These are phyloP conservation scores for Amanita jacksonii DNA, from an alignment of 768 basidiomycete genomes.

Conservation along the genomic window DNA sequence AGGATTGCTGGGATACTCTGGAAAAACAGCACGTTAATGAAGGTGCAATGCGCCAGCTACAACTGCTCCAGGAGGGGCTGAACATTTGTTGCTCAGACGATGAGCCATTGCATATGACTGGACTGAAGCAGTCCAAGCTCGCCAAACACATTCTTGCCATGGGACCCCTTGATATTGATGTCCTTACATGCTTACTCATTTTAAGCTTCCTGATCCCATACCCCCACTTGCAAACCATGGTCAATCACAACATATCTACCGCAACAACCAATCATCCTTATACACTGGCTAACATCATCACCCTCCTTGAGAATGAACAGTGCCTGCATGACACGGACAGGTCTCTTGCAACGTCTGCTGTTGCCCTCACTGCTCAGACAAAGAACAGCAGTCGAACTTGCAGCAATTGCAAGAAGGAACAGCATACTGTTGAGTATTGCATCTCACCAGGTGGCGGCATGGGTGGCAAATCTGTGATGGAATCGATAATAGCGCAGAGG, in stretches of 20 bases:
- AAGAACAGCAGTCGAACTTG: too few relatives aligned
- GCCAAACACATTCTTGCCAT: not conserved
- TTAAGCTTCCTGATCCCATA: not conserved
- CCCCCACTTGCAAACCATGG: not conserved
- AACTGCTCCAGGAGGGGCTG: not conserved
- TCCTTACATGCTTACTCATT: not conserved
- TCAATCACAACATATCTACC: not conserved
- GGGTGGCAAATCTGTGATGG: not conserved
- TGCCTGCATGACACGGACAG: too few relatives aligned
- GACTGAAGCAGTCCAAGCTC: not conserved
- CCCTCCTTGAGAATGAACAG: too few relatives aligned
- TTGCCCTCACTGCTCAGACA: too few relatives aligned
- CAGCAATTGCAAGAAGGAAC: too few relatives aligned
- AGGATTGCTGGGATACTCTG: too few relatives aligned
- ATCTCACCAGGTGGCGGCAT: not conserved
- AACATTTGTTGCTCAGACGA: not conserved
- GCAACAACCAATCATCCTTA: not conserved
- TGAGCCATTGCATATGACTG: not conserved
- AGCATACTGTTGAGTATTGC: not conserved
- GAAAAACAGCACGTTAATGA: too few relatives aligned
- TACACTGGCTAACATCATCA: too few relatives aligned
- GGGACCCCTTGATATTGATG: not conserved
- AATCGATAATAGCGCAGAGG: not conserved
- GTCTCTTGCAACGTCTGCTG: too few relatives aligned
- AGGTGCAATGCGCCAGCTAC: not conserved